Evolutionary conservation across 73 alveolate genomes (phyloP), one percentile per base, ranked within the genome.

Genomic region (Effrenium voratum): DNA sequence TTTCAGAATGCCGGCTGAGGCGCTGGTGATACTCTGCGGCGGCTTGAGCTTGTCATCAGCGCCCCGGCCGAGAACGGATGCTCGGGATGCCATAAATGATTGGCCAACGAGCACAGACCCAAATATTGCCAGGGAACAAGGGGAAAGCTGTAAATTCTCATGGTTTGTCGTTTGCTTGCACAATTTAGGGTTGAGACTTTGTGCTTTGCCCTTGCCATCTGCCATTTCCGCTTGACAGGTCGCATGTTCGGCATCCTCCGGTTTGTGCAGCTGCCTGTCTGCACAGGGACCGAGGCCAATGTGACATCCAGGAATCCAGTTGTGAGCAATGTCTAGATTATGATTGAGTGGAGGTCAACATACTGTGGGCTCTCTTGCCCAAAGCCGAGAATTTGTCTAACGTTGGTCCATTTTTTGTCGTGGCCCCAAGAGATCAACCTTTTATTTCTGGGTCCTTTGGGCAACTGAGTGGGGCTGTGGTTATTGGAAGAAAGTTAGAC

Each of bases 201-300:
- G 63, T 12, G 63, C 63, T 8, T 12, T 52, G 26, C 19, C 63
- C 63, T 12, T 8, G 72, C n/a, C 72, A 22, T 57, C 68, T 55
- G 22, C 19, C 38, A 43, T 40, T 32, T 66, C 22, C 63, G 40
- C 41, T 30, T 40, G 45, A 41, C 55, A 34, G 49, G 94, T 68
- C 32, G 94, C 94, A 30, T 86, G 94, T 63, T 86, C 94, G 28
- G 52, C 94, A 47, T 86, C 94, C 40, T 86, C 82, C 34, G 59
- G 82, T 44, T 66, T 86, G 41, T 86, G 94, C 81, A 86, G 94
- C 50, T 1, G 47, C 92, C 46, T 22, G 92, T 70, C 46, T 52
- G 86, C 57, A 75, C 4, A 57, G 19, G 34, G 19, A 1, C 19
- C 34, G 36, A 24, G n/a, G n/a, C n/a, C n/a, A n/a, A n/a, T n/a